A percentile compares a stretch with the other conserved stretches of the same genome.
Evolutionary conservation across 2,329 filamentous ascomycete genomes (phyloP).

Genomic region (Colletotrichum eremochloae): DNA sequence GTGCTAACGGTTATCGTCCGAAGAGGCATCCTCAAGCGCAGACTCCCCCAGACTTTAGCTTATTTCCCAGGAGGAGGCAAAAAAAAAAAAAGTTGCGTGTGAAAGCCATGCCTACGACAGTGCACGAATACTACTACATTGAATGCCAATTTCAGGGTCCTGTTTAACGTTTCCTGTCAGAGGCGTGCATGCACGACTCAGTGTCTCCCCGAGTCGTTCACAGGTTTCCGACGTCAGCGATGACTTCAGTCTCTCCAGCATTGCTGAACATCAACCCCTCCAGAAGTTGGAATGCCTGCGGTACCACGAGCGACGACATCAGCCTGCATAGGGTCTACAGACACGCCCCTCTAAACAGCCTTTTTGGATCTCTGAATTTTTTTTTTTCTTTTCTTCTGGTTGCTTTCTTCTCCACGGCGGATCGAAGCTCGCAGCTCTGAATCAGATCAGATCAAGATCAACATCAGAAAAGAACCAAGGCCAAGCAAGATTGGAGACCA

Average conservation of each 20-base stretch:
- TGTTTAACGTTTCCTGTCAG: conserved; percentile 4
- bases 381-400: neutral
- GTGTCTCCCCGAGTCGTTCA: conserved; percentile 14
- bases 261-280: neutral
- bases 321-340: neutral
- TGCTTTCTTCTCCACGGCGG: neutral
- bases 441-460: neutral
- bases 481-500: neutral
- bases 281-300: neutral
- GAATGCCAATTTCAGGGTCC: neutral
- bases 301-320: neutral
- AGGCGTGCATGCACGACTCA: conserved; percentile 14
- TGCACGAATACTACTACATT: neutral
- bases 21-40: conserved; percentile 33
- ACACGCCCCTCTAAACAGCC: conserved; percentile 14
- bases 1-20: conserved; percentile 1
- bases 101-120: neutral
- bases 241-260: conserved; percentile 27
- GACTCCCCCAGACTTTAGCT: neutral
- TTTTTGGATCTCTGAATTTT: neutral
- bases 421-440: neutral
- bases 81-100: conserved; percentile 11
- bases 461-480: neutral
- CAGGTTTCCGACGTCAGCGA: conserved; percentile 16
- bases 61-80: neutral